A percentile compares a stretch with the other conserved stretches of the same genome.
phyloP scores from a whole-genome alignment of 495 filamentous ascomycete species.

The Penicillium argentinense region DNA sequence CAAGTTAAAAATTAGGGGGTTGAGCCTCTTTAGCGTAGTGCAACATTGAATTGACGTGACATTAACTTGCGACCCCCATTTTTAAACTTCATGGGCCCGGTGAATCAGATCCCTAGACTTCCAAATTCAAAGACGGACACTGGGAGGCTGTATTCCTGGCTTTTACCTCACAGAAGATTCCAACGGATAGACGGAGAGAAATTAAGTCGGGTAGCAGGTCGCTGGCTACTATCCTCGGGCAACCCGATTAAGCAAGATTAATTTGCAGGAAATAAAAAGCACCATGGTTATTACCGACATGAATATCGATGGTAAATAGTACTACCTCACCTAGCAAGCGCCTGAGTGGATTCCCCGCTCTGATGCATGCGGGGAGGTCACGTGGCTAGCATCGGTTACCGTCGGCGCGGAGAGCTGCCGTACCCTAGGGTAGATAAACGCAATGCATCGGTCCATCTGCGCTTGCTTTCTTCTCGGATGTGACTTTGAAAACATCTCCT shows the following conservation, averaged over 20 bases:
- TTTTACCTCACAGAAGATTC: constrained; percentile 26
- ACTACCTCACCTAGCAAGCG: too few relatives aligned
- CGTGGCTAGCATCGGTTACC: constrained; percentile 44
- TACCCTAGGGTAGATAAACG: constrained; percentile 27
- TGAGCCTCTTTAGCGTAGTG: too few relatives aligned
- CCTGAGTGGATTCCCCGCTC: neutral
- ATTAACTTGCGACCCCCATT: too few relatives aligned
- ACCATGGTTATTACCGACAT: too few relatives aligned
- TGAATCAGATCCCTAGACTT: too few relatives aligned
- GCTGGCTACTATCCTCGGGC: constrained; percentile 21
- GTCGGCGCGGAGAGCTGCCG: constrained; percentile 30
- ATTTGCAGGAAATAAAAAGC: too few relatives aligned
- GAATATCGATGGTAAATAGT: too few relatives aligned
- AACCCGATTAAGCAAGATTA: too few relatives aligned
- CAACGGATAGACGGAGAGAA: constrained; percentile 20
- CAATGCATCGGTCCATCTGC: constrained; percentile 11
- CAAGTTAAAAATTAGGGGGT: too few relatives aligned
- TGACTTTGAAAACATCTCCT: constrained; percentile 1
- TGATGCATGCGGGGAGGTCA: constrained; percentile 26
- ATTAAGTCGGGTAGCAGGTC: constrained; percentile 16
- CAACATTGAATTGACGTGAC: too few relatives aligned
- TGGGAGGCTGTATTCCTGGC: constrained; percentile 28
- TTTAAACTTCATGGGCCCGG: too few relatives aligned
- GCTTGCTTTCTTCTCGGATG: neutral
- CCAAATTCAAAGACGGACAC: constrained; percentile 36